Evolutionary conservation across 768 basidiomycete species (phyloP), one percentile per base, ranked within the genome.

Genomic region (Gelatoporia subvermispora): DNA sequence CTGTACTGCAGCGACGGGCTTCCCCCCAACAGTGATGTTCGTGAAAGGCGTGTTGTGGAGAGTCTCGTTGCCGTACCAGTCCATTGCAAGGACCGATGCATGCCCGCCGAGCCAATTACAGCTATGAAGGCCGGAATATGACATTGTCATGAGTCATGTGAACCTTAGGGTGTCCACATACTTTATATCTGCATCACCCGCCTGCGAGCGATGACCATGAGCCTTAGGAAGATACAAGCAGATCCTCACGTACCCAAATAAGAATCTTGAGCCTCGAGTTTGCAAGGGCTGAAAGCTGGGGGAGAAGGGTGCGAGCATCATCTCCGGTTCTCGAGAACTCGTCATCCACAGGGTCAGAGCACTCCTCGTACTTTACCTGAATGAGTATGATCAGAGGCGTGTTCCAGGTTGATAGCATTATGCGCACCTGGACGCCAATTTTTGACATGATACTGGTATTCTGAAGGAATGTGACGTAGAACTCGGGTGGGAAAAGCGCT

Each of bases 11-110:
- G 79, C 83, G 4, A 85, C 74, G 0, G 78, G 54, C 4, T 60
- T 63, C 1, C 75, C 79, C 34, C 71, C 45, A 22, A 84, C 72
- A 0, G 82, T 82, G 67, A 84, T 82, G 51, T 82, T 82, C 4
- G 54, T 72, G 15, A 72, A 68, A 22, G 70, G 68, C 3, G 72
- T 74, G 24, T 54, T 59, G 46, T 68, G 69, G 18, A 75, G 56
- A 0, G 65, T 65, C 35, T 65, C 50, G 39, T 68, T 74, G 4
- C 74, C 73, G 39, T 71, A 73, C 74, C 74, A 75, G 40, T 69
- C 63, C 73, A 76, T 76, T 2, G 72, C 67, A 16, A 72, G 68
- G 7, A 67, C 68, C 0, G 65, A 61, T 1, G 65, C 65, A 35
- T 70, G 68, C 3, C 64, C 65, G 1, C 70, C 70, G 10, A 71